Percentiles rank a stretch among this genome's conserved stretches.
Evolutionary conservation across 108 stramenopile genomes (phyloP).

Genomic region (Fragilaria radians): DNA sequence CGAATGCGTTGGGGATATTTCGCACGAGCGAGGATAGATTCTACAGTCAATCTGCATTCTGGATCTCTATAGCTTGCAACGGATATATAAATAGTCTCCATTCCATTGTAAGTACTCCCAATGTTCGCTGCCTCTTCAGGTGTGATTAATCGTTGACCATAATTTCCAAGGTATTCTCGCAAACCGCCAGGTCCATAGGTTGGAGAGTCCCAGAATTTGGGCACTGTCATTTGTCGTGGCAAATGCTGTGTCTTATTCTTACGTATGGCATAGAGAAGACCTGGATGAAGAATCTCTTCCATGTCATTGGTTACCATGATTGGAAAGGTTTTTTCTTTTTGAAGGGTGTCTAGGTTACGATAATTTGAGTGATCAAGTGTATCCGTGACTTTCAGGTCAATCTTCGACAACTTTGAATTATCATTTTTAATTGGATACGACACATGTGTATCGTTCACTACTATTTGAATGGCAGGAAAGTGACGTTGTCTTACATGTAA

Average conservation of each 20-base stretch:
- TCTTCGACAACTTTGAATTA: background rate
- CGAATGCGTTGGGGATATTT: constrained; percentile 71
- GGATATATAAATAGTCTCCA: no score
- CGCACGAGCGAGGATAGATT: no score
- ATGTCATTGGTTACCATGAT: constrained; percentile 26
- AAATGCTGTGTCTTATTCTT: background rate
- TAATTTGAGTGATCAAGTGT: no score
- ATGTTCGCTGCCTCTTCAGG: no score
- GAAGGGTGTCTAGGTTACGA: constrained; percentile 22
- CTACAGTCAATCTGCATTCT: no score
- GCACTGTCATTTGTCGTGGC: background rate
- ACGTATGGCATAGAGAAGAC: constrained; percentile 18
- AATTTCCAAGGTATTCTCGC: no score
- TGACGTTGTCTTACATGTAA: no score
- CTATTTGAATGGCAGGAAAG: background rate
- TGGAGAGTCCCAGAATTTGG: background rate
- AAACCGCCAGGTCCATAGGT: background rate
- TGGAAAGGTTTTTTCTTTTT: constrained; percentile 42
- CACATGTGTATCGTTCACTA: background rate
- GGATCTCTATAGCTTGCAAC: no score
- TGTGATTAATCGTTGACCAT: no score
- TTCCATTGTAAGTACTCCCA: no score
- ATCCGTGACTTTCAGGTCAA: constrained; percentile 10
- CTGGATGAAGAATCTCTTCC: constrained; percentile 44
- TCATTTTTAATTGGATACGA: background rate